Conservation (phyloP, 768 basidiomycete species). For the Lactarius quietus region DNA sequence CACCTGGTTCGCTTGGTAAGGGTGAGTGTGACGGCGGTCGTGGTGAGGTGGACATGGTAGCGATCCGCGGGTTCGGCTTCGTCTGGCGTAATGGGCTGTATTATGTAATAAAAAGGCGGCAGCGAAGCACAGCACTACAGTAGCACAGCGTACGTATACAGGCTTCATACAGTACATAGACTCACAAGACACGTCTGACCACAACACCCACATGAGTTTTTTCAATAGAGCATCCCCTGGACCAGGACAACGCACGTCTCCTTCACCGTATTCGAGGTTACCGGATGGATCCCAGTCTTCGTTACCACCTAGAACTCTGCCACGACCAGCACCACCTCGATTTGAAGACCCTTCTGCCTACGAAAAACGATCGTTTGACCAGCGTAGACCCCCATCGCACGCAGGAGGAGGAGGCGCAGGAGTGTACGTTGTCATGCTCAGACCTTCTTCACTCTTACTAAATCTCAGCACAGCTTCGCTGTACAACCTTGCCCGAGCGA, state of each 20-base stretch:
- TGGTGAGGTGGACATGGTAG: slow-evolving; percentile 7
- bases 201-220: slow-evolving; percentile 16
- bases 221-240: slow-evolving; percentile 17
- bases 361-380: slow-evolving; percentile 31
- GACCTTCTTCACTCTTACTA: background rate
- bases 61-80: background rate
- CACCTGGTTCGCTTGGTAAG: slow-evolving; percentile 6
- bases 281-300: slow-evolving; percentile 22
- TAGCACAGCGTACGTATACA: too few relatives aligned
- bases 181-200: background rate
- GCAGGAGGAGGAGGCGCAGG: slow-evolving; percentile 23
- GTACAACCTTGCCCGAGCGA: slow-evolving; percentile 32
- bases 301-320: slow-evolving; percentile 16
- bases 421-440: slow-evolving; percentile 24
- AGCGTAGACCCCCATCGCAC: slow-evolving; percentile 25
- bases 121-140: background rate
- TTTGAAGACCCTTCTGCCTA: slow-evolving; percentile 32
- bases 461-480: slow-evolving; percentile 26
- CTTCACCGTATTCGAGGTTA: slow-evolving; percentile 24
- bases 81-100: background rate
- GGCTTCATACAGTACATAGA: too few relatives aligned
- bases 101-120: background rate
- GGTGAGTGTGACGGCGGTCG: background rate
- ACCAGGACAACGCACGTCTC: slow-evolving; percentile 7
- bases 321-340: slow-evolving; percentile 28